These are phyloP conservation scores for Ustilago xerochloae DNA, from an alignment of 1,284 basidiomycete genomes.

Conservation along the genomic window DNA sequence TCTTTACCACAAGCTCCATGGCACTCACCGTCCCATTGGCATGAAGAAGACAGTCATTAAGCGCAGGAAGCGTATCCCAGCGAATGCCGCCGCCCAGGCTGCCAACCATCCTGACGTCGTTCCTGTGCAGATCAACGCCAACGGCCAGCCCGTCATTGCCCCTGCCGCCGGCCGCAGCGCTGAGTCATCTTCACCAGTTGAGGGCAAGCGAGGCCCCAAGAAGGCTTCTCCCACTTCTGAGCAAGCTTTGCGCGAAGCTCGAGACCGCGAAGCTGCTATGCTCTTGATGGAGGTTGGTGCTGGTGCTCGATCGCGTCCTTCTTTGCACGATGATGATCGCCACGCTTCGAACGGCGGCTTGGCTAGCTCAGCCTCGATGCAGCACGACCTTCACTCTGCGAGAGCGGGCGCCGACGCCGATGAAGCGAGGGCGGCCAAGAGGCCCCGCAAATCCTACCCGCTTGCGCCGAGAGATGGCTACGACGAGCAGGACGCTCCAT, in stretches of 20 bases:
- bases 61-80: constrained; percentile 85
- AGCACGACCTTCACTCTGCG: constrained; percentile 31
- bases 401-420: constrained; percentile 18
- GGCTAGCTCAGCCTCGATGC: constrained; percentile 27
- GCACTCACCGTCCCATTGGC: constrained; percentile 92
- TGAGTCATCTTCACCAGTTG: constrained; percentile 18
- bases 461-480: constrained; percentile 24
- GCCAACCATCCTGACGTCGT: constrained; percentile 38
- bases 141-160: constrained; percentile 44
- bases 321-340: constrained; percentile 36
- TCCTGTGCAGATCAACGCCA: constrained; percentile 44
- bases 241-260: constrained; percentile 50
- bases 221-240: constrained; percentile 30
- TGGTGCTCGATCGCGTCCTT: constrained; percentile 23
- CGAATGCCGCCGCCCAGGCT: constrained; percentile 42
- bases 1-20: constrained; percentile 97
- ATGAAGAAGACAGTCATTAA: constrained; percentile 99
- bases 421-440: constrained; percentile 25
- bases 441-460: constrained; percentile 37
- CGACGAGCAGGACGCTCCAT: constrained; percentile 18
- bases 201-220: constrained; percentile 30
- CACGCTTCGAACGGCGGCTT: constrained; percentile 2
- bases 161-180: constrained; percentile 33
- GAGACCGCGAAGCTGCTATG: constrained; percentile 65
- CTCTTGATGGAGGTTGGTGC: constrained; percentile 63